These are phyloP conservation scores for Myxozyma neglecta DNA, from an alignment of 805 yeast species.

Conservation along the genomic window DNA sequence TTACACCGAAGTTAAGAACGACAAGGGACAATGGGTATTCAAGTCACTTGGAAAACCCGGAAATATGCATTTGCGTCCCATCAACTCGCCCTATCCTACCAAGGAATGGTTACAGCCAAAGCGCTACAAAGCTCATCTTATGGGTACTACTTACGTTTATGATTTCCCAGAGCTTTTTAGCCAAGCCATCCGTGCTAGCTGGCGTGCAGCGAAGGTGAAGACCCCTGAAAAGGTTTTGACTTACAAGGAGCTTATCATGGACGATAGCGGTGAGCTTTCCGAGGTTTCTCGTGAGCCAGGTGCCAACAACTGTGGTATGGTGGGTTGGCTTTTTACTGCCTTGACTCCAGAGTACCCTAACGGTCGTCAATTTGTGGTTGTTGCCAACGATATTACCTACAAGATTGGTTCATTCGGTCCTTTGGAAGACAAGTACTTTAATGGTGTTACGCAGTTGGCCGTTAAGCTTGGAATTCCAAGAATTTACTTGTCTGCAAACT, in stretches of 20 bases:
- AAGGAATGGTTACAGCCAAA: conserved; percentile 98
- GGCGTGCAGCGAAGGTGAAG: conserved; percentile 53
- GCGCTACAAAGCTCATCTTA: conserved; percentile 95
- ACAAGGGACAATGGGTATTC: conserved; percentile 95
- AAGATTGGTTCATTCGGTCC: conserved; percentile 99
- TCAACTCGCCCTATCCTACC: conserved; percentile 94
- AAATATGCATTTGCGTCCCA: conserved; percentile 94
- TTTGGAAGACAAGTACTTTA: conserved; percentile 86
- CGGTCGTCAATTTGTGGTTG: conserved; percentile 89
- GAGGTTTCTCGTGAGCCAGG: conserved; percentile 96
- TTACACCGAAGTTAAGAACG: conserved; percentile 90
- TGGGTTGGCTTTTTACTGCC: conserved; percentile 85
- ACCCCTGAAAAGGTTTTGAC: conserved; percentile 76
- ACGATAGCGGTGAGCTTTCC: conserved; percentile 75
- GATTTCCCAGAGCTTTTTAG: conserved; percentile 99
- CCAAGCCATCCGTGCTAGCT: conserved; percentile 80
- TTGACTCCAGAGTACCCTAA: conserved; percentile 96
- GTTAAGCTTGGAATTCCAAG: conserved; percentile 91
- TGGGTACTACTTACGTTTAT: conserved; percentile 97
- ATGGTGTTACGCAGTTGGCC: conserved; percentile 89
- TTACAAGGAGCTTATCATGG: conserved; percentile 77
- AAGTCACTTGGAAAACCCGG: conserved; percentile 91
- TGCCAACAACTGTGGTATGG: conserved; percentile 95
- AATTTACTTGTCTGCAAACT: conserved; percentile 93
- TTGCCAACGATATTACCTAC: conserved; percentile 96